Evolutionary conservation across 177 flowering plant species (phyloP).

Genomic region (Vitis hybrid): DNA sequence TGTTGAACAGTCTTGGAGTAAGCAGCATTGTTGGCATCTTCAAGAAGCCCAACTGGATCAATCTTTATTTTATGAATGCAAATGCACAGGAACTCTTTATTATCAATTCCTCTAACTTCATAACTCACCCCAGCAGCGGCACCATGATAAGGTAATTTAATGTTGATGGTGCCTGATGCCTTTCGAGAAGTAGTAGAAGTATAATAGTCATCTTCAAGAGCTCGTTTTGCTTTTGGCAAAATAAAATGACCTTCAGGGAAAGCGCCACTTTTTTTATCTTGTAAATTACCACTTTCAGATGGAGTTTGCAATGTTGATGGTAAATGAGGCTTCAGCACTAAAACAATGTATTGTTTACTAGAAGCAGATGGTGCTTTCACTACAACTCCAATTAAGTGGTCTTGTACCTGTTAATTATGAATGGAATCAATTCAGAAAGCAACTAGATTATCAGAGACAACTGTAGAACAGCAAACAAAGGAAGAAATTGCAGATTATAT

Average conservation of each 20-base stretch:
- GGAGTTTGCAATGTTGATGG: conserved; percentile 34
- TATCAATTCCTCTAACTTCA: conserved; percentile 74
- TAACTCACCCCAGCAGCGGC: conserved; percentile 76
- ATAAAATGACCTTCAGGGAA: conserved; percentile 51
- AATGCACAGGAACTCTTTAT: conserved; percentile 62
- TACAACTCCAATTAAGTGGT: conserved; percentile 86
- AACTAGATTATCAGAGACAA: not conserved
- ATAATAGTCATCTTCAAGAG: conserved; percentile 61
- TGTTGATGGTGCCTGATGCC: conserved; percentile 68
- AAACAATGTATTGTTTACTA: conserved; percentile 62
- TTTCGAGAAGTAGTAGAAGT: conserved; percentile 54
- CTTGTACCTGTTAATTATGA: conserved; percentile 56
- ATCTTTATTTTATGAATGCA: conserved; percentile 70
- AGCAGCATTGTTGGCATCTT: conserved; percentile 58
- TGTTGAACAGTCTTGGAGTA: conserved; percentile 83
- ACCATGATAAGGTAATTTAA: conserved; percentile 70
- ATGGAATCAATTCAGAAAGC: conserved; percentile 11
- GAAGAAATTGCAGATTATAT: not conserved
- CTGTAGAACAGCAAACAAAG: not conserved
- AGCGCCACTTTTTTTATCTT: conserved; percentile 35
- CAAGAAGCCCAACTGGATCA: conserved; percentile 82
- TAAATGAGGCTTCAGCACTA: conserved; percentile 69
- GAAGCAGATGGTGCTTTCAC: conserved; percentile 56
- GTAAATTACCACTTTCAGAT: conserved; percentile 28
- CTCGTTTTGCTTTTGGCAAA: conserved; percentile 76